These are phyloP conservation scores for Erysimum pusillum DNA, from an alignment of 441 rosid genomes.

Conservation along the genomic window DNA sequence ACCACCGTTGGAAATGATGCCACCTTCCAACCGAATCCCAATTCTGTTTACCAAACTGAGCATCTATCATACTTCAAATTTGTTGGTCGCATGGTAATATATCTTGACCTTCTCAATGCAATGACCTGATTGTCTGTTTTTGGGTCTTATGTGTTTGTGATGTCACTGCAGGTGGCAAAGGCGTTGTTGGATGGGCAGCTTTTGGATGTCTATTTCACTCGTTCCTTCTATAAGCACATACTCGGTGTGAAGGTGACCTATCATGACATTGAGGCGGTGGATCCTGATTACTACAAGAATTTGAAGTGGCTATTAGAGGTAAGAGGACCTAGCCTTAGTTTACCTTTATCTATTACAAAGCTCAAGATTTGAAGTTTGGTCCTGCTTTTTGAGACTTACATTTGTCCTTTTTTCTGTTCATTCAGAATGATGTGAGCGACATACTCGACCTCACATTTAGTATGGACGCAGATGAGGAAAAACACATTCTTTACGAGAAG, in stretches of 20 bases:
- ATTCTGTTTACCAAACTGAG: slow-evolving; percentile 97
- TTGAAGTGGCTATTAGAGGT: slow-evolving; percentile 99
- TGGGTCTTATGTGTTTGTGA: slow-evolving; percentile 34
- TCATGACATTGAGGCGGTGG: slow-evolving; percentile 99
- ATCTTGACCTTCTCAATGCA: slow-evolving; percentile 24
- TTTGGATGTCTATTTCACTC: slow-evolving; percentile 97
- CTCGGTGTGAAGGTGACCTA: slow-evolving; percentile 97
- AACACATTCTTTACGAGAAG: slow-evolving; percentile 93
- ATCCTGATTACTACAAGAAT: slow-evolving; percentile 98
- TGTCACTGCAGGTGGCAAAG: slow-evolving; percentile 83
- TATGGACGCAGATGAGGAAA: slow-evolving; percentile 99
- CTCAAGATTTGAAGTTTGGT: slow-evolving; percentile 1
- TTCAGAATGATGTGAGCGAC: slow-evolving; percentile 90
- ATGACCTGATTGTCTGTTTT: slow-evolving; percentile 10
- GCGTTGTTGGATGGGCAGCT: slow-evolving; percentile 98
- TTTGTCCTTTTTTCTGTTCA: slow-evolving; percentile 19
- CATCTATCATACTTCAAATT: slow-evolving; percentile 98
- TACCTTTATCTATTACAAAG: slow-evolving; percentile 19
- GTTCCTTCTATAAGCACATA: slow-evolving; percentile 97
- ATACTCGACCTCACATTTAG: slow-evolving; percentile 96
- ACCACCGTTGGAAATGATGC: slow-evolving; percentile 96
- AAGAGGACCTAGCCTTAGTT: slow-evolving; percentile 38
- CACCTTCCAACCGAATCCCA: slow-evolving; percentile 98
- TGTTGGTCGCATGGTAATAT: slow-evolving; percentile 93
- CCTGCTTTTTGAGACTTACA: slow-evolving; percentile 17